Conservation (phyloP, 768 basidiomycete species). For the Tulasnella sp. region DNA sequence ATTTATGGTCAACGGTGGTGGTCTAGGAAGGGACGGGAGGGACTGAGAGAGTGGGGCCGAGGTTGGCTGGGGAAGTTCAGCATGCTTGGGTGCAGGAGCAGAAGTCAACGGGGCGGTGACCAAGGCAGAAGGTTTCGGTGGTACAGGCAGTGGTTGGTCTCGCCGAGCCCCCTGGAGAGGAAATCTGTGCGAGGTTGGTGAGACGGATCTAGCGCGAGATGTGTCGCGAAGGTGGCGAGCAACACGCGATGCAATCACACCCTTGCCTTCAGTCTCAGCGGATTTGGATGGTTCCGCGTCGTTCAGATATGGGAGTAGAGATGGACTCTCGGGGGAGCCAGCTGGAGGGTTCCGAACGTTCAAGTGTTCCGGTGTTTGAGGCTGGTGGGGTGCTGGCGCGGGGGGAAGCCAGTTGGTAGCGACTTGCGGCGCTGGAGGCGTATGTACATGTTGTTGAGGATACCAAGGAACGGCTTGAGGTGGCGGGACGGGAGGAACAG, state of each 20-base stretch:
- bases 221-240: conserved; percentile 46
- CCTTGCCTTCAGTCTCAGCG: conserved; percentile 33
- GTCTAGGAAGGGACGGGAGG: conserved; percentile 20
- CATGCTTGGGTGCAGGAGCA: conserved; percentile 11
- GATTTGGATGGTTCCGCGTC: neutral
- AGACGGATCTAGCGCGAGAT: conserved; percentile 48
- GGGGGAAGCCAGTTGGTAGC: no score
- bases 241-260: conserved; percentile 45
- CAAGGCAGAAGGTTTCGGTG: neutral
- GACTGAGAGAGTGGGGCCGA: conserved; percentile 21
- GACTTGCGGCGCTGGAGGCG: conserved; percentile 9
- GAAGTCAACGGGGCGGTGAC: conserved; percentile 19
- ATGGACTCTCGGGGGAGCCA: neutral
- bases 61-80: conserved; percentile 2
- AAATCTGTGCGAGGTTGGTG: conserved; percentile 46
- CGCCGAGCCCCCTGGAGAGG: conserved; percentile 32
- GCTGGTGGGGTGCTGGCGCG: conserved; percentile 9
- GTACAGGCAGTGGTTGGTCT: neutral
- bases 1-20: neutral
- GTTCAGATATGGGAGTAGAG: neutral
- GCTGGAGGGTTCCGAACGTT: neutral
- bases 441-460: conserved; percentile 24
- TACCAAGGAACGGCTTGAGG: conserved; percentile 1
- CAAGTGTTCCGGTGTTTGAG: neutral
- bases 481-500: neutral